Percentiles rank a stretch among this genome's conserved stretches.
These are phyloP conservation scores for Boehmeria nivea DNA, from an alignment of 306 rosid species.

Conservation along the genomic window DNA sequence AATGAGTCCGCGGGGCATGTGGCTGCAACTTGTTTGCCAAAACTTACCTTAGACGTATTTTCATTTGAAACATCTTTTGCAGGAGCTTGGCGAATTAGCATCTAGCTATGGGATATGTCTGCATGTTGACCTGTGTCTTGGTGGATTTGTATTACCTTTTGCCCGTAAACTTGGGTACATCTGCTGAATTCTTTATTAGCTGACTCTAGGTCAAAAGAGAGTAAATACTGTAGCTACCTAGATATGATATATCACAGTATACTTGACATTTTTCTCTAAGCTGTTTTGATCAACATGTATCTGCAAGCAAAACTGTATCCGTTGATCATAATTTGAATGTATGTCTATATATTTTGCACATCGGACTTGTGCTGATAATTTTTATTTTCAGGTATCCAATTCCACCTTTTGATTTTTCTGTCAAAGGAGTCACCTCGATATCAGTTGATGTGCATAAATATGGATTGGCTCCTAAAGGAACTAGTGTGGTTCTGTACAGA, in stretches of 20 bases:
- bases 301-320: too few species aligned
- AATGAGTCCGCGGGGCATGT: too few species aligned
- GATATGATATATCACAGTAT: too few species aligned
- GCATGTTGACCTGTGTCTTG: slow-evolving; percentile 95
- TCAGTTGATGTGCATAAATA: slow-evolving; percentile 96
- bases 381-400: slow-evolving; percentile 74
- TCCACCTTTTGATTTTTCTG: slow-evolving; percentile 86
- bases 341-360: too few species aligned
- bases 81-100: slow-evolving; percentile 93
- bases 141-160: slow-evolving; percentile 90
- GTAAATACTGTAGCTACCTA: too few species aligned
- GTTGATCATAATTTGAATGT: not conserved
- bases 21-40: slow-evolving; percentile 19
- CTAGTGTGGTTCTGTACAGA: slow-evolving; percentile 73
- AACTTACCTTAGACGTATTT: slow-evolving; percentile 1
- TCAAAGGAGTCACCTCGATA: slow-evolving; percentile 87
- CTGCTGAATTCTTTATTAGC: slow-evolving; percentile 22
- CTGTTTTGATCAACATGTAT: too few species aligned
- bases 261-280: not conserved
- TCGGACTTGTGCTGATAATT: not conserved
- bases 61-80: slow-evolving; percentile 22
- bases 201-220: not conserved
- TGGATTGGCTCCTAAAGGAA: slow-evolving; percentile 98
- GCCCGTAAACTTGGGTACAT: slow-evolving; percentile 89
- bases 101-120: slow-evolving; percentile 73